These are phyloP conservation scores for Paramecium pentaurelia DNA, from an alignment of 73 alveolate genomes.

Conservation along the genomic window DNA sequence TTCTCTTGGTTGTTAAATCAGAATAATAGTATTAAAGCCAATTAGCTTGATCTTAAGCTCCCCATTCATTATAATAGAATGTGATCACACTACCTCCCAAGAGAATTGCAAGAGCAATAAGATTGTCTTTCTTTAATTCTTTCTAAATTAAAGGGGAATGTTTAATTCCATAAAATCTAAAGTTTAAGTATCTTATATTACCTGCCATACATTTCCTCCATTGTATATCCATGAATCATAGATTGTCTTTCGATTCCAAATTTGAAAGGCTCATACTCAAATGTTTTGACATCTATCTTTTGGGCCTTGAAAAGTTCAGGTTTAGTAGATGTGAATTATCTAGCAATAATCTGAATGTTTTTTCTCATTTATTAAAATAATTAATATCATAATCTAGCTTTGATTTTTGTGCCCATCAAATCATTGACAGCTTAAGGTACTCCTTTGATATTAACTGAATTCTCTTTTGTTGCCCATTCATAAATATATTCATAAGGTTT, in stretches of 20 bases:
- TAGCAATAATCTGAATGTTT: background rate
- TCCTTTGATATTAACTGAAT: background rate
- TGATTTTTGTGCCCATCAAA: background rate
- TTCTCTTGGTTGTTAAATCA: background rate
- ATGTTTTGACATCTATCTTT: background rate
- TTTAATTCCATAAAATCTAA: slow-evolving; percentile 50
- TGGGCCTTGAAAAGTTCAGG: background rate
- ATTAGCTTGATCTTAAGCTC: background rate
- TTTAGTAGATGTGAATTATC: background rate
- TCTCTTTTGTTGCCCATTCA: slow-evolving; percentile 29
- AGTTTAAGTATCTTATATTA: background rate
- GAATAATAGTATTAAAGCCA: slow-evolving; percentile 12
- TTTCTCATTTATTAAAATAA: no score
- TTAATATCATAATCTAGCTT: slow-evolving; percentile 16
- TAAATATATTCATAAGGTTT: slow-evolving; percentile 33
- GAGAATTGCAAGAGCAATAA: background rate
- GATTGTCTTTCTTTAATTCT: slow-evolving; percentile 49
- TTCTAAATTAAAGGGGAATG: slow-evolving; percentile 48
- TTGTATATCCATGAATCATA: slow-evolving; percentile 58
- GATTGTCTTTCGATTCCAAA: slow-evolving; percentile 54
- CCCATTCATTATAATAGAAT: background rate
- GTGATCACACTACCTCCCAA: background rate
- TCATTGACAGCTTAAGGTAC: background rate
- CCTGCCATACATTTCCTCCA: slow-evolving; percentile 64
- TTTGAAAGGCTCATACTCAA: slow-evolving; percentile 60